Evolutionary conservation across 495 filamentous ascomycete species (phyloP), one percentile per base, ranked within the genome.

Genomic region (Podospora conica): DNA sequence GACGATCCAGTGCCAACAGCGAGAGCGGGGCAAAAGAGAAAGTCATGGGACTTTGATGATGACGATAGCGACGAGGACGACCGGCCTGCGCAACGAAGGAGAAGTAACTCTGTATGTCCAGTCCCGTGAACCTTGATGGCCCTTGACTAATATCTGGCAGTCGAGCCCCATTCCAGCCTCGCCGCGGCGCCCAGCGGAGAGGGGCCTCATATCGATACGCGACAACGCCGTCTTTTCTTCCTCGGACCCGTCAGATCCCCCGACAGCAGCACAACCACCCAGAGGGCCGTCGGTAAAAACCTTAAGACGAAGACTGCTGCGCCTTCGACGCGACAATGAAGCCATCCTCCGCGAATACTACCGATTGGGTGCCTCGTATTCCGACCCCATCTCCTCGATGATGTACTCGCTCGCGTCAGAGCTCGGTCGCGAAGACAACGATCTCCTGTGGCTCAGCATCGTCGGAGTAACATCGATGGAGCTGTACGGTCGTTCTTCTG

Each of bases 401-500:
- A 80, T 98, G 66, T 98, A 98, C 77, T 96, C 92, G 3, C 83
- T 98, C 6, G 95, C 93, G 20, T 97, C 93, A 2, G 95, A 97
- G 69, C 85, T 98, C 11, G 96, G 94, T 65, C 89, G 92, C 53
- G 95, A 98, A 80, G 94, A 98, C 72, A 98, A 98, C 70, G 93
- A 98, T 70, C 80, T 97, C 28, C 86, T 98, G 28, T 98, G 95
- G 95, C 83, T 96, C 57, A 85, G 92, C 10, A 97, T 98, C 68
- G 90, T 98, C 23, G 95, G 95, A 11, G 91, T 96, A 48, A 90
- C 89, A 23, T 95, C 92, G 33, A 87, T 95, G 74, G 94, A 97
- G 73, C 85, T 97, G 0, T 96, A 93, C 66, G 94, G 94, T 15
- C 90, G 90, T 48, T 91, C 89, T 11, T 90, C 90, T 67, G 87